Evolutionary conservation across 306 rosid genomes (phyloP).

Genomic region (Urtica urens): DNA sequence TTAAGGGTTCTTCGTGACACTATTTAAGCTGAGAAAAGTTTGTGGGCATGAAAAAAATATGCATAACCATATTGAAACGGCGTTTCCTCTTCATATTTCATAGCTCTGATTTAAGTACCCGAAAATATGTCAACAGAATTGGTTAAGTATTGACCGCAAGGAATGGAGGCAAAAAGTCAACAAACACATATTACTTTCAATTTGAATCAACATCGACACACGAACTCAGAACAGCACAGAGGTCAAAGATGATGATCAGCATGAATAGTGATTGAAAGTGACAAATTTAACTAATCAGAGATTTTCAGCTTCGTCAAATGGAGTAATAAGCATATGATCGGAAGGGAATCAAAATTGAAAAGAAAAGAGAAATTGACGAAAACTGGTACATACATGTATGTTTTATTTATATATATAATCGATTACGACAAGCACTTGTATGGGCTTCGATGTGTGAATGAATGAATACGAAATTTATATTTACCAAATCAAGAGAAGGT

Average conservation of each 20-base stretch:
- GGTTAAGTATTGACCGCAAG: conserved; percentile 1
- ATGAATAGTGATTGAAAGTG: not conserved
- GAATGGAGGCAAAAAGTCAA: conserved; percentile 16
- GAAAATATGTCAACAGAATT: not conserved
- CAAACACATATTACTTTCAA: not conserved
- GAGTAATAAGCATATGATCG: not conserved
- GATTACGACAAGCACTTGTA: too few relatives aligned
- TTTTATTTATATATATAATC: not conserved
- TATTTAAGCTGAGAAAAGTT: too few relatives aligned
- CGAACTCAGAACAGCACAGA: not conserved
- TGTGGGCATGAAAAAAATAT: too few relatives aligned
- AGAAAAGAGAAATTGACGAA: not conserved
- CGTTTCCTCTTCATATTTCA: not conserved
- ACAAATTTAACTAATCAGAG: conserved; percentile 4
- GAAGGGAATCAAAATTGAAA: not conserved
- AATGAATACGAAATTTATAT: conserved; percentile 5
- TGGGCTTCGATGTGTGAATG: too few relatives aligned
- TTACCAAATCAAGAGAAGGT: conserved; percentile 2
- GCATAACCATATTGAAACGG: too few relatives aligned
- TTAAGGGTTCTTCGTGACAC: too few relatives aligned
- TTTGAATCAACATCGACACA: not conserved
- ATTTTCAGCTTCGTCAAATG: not conserved
- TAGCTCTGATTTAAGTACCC: conserved; percentile 3
- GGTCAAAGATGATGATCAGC: not conserved
- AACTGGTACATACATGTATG: too few relatives aligned